Base-by-base conservation (phyloP, 306 rosid species). In the Crataegus laevigata region DNA sequence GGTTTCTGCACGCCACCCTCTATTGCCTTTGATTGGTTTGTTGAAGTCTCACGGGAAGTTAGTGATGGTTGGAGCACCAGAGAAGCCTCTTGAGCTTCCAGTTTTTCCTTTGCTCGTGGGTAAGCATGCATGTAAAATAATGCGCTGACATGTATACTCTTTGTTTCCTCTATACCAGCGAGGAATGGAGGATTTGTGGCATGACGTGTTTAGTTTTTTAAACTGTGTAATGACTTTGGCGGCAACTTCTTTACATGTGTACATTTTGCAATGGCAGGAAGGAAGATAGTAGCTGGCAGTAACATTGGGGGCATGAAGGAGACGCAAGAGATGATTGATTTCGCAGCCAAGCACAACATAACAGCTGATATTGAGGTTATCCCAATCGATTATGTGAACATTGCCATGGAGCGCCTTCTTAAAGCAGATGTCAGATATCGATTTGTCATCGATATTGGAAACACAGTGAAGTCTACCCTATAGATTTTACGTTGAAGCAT, bases 291-390 rank as follows among this genome's bases (percentile, higher is more conserved):
- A 2, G 87, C 43, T 32, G 88, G 93, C 1, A 87, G 87, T 71
- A 0, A 0, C 38, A 75, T 73, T 25, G 89, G 91, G 3, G 64
- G 76, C 18, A 38, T 72, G 76, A 38, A 72, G 25, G 76, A 72
- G 19, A 72, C 38, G 5, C 93, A 87, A 74, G 91, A 86, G 45
- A 86, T 86, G 89, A 5, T 89, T 18, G 88, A 86, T 66, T 86
- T 84, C 75, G 88, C 90, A 5, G 68, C 36, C 36, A 32, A 32
- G 36, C 36, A 32, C 36, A 32, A 32, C 7, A 32, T 5, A 32
- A 32, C 36, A 32, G 36, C 36, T 32, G 36, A 32, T 32, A 32
- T 32, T 32, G 36, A 32, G 36, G 36, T 32, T 32, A 32, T 32
- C 36, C 36, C 36, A 32, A 32, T 32, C 4, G 36, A 32, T 32